Evolutionary conservation across 2,329 filamentous ascomycete species (phyloP), one percentile per base, ranked within the genome.

Genomic region (Ophiostoma angusticollis): DNA sequence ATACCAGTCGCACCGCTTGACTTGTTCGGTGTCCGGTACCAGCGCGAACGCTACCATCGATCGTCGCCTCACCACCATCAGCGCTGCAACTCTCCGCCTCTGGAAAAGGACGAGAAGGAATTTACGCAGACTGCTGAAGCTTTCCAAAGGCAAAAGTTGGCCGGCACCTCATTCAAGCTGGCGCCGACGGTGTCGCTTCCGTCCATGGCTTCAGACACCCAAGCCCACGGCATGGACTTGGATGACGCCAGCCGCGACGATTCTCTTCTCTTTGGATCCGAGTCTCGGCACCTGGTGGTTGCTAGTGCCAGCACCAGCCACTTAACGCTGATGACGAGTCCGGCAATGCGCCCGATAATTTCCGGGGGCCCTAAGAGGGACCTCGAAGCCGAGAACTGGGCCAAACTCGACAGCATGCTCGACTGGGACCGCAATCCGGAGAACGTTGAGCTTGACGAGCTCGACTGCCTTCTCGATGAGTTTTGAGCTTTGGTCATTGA

Each of bases 41-140:
- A 18, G 9, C 28, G 37, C 23, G 27, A 30, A 9, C 37, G 37
- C 23, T 34, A 21, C 11, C 6, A 30, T 11, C 37, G 37, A n/a
- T 31, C 23, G 30, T 27, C 14, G 13, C 3, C 19, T 16, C 36
- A 37, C 35, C 35, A 37, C 27, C 58, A 58, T 51, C 70, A 77
- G 44, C 77, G 83, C 43, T 81, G 80, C n/a, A 77, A 81, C 18
- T 91, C 84, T 47, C 87, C 89, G 37, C 85, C 86, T 13, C 68
- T 96, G 27, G 89, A 96, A 62, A 85, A 83, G 52, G 89, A 96
- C 51, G 89, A 96, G 66, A 84, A 82, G 54, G 91, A 96, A 59
- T 98, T 98, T 55, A 95, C 89, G 6, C 84, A 93, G 61, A 96
- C 87, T 1, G 91, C 91, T 13, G 84, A 85, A 49, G 84, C 80